Conservation (phyloP, 352 stramenopile genomes). For the Pseudoperonospora humuli region DNA sequence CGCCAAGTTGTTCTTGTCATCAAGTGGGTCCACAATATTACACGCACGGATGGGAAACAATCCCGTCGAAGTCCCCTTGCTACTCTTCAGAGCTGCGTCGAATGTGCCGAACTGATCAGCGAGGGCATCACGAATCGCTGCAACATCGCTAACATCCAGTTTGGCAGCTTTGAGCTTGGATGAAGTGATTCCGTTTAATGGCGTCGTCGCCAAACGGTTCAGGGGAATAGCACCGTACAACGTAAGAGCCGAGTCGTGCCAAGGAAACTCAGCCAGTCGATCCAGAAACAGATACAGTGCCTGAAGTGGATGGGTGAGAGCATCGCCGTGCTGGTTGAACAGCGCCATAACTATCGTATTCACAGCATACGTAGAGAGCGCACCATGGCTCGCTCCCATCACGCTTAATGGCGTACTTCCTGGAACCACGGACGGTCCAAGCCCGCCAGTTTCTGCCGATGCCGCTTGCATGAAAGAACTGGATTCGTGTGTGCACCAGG, state of each 20-base stretch:
- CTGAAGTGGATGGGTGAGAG: slow-evolving; percentile 71
- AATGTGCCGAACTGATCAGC: slow-evolving; percentile 54
- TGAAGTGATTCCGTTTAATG: slow-evolving; percentile 22
- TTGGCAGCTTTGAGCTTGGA: slow-evolving; percentile 13
- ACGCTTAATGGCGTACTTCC: slow-evolving; percentile 39
- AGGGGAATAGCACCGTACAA: slow-evolving; percentile 72
- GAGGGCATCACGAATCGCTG: slow-evolving; percentile 37
- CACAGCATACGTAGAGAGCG: slow-evolving; percentile 78
- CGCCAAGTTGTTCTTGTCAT: slow-evolving; percentile 83
- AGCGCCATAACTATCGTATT: slow-evolving; percentile 87
- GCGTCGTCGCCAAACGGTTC: slow-evolving; percentile 32
- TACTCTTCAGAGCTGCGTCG: slow-evolving; percentile 25
- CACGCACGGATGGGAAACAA: slow-evolving; percentile 74
- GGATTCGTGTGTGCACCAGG: slow-evolving; percentile 86
- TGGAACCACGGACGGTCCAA: slow-evolving; percentile 5
- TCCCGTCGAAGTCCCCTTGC: slow-evolving; percentile 2
- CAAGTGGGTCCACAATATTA: slow-evolving; percentile 86
- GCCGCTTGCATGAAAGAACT: slow-evolving; percentile 41
- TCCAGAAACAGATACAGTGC: slow-evolving; percentile 83
- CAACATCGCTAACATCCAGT: slow-evolving; percentile 38
- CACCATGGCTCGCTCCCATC: slow-evolving; percentile 69
- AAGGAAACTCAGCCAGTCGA: slow-evolving; percentile 77
- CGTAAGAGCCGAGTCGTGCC: slow-evolving; percentile 72
- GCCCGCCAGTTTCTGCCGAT: slow-evolving; percentile 9
- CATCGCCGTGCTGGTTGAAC: slow-evolving; percentile 74